Base-by-base conservation (phyloP, 192 early-diverging fungal genomes). In the Coemansia aciculifera region DNA sequence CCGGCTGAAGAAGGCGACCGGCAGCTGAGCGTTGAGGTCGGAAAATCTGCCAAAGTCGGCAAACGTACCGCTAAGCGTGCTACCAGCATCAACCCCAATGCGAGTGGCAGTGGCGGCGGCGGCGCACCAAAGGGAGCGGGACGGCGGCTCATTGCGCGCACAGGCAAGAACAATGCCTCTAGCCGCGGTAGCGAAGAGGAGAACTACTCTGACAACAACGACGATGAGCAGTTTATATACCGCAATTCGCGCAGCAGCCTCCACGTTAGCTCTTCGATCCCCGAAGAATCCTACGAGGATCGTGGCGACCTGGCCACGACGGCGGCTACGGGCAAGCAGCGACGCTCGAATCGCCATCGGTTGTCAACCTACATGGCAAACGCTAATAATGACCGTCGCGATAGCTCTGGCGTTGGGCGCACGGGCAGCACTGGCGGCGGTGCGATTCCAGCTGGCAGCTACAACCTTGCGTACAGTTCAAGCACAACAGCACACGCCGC, bases 171-270 rank as follows among this genome's bases (percentile, higher is more conserved):
- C 21, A 77, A 73, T 39, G 68, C 62, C 13, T 77, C 79, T 24
- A 81, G 79, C 39, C 71, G 79, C 5, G 79, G 79, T 46, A 81
- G 79, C 62, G 79, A 81, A 23, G 79, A 81, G 23, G 73, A 84
- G 19, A 56, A 60, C 65, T 63, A 66, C 60, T 71, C 70, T 31
- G 77, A 77, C 59, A 65, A 67, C 29, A 39, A 60, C 36, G 67
- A 73, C 24, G 72, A 84, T 2, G 83, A 84, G 74, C 72, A 77
- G 71, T 79, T 79, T 40, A 79, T 84, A 5, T 84, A 84, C 61
- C 83, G 78, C 66, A 71, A 84, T 64, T 73, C 83, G 66, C 77
- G 83, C 10, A 76, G 59, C 66, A 79, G 83, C 59, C 74, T 79
- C 48, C 79, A 77, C 51, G 79, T 81, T 32, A 81, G 74, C 68